Percentiles rank a stretch among this genome's conserved stretches.
These are phyloP conservation scores for Zygosaccharomyces siamensis DNA, from an alignment of 805 yeast genomes.

Conservation along the genomic window DNA sequence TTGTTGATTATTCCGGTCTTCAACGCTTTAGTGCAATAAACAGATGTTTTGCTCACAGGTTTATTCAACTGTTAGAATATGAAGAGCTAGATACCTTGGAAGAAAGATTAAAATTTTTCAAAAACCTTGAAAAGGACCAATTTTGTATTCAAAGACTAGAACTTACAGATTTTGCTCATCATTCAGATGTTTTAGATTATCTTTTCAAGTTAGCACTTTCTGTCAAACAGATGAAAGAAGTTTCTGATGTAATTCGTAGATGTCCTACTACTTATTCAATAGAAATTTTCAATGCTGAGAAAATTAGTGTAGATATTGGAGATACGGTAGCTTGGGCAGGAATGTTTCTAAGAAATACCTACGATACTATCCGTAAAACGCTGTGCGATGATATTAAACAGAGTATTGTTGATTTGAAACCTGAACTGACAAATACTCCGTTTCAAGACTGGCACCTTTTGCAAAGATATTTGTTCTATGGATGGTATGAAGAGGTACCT, in stretches of 20 bases:
- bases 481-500: conserved; percentile 8
- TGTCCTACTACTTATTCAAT: conserved; percentile 22
- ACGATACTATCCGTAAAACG: conserved; percentile 5
- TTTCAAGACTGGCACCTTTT: conserved; percentile 16
- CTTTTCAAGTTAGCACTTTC: conserved; percentile 15
- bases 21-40: conserved; percentile 19
- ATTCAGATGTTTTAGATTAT: conserved; percentile 12
- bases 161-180: conserved; percentile 13
- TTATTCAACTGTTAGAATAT: conserved; percentile 14
- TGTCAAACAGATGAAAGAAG: conserved; percentile 15
- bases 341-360: conserved; percentile 6
- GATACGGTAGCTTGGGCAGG: conserved; percentile 6
- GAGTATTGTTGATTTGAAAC: conserved; percentile 13
- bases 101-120: conserved; percentile 12
- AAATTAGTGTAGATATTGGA: conserved; percentile 4
- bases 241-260: conserved; percentile 8
- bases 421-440: conserved; percentile 6
- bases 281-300: conserved; percentile 10
- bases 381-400: conserved; percentile 10
- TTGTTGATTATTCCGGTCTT: conserved; percentile 24
- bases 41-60: conserved; percentile 17
- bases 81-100: conserved; percentile 12
- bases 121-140: conserved; percentile 5
- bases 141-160: conserved; percentile 11
- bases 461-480: conserved; percentile 16